Base-by-base conservation (phyloP, 805 yeast species). In the Starmerella asiatica region DNA sequence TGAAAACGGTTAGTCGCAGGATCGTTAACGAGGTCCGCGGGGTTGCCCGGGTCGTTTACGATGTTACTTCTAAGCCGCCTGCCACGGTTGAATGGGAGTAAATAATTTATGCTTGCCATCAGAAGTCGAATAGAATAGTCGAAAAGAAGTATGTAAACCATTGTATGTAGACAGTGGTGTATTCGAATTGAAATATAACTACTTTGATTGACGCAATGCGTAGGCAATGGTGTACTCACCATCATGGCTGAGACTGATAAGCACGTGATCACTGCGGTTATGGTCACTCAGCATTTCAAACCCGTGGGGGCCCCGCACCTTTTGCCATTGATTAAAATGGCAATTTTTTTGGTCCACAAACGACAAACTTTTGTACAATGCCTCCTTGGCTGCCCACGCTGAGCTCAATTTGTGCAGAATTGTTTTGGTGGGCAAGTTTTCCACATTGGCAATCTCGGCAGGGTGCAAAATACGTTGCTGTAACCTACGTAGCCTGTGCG, bases 71-170 rank as follows among this genome's bases (percentile, higher is more conserved):
- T 45, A 91, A 91, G 69, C 99, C 99, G 42, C 99, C 99, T 47
- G 98, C 99, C 45, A 91, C 99, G 45, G 98, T 91, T 53, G 99
- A 91, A 64, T 91, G 97, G 98, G 98, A 91, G 68, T 88, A 78
- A n/a, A 56, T 43, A 41, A 5, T 4, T 18, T 18, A 8, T 16
- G 11, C 27, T 19, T 5, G 24, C 17, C 9, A n/a, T 7, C 8
- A 29, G 31, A 9, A 24, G 14, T 24, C 31, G n/a, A 28, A 19
- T 12, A 23, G 26, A 23, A 11, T 23, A 23, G 26, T 23, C 11
- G n/a, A n/a, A n/a, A n/a, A n/a, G n/a, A n/a, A n/a, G n/a, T n/a
- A n/a, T n/a, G n/a, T n/a, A n/a, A n/a, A n/a, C n/a, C n/a, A n/a
- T n/a, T n/a, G n/a, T n/a, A n/a, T n/a, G n/a, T n/a, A n/a, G n/a